Percentiles rank a stretch among this genome's conserved stretches.
Conservation (phyloP, 306 rosid genomes). For the Ormosia semicastrata region DNA sequence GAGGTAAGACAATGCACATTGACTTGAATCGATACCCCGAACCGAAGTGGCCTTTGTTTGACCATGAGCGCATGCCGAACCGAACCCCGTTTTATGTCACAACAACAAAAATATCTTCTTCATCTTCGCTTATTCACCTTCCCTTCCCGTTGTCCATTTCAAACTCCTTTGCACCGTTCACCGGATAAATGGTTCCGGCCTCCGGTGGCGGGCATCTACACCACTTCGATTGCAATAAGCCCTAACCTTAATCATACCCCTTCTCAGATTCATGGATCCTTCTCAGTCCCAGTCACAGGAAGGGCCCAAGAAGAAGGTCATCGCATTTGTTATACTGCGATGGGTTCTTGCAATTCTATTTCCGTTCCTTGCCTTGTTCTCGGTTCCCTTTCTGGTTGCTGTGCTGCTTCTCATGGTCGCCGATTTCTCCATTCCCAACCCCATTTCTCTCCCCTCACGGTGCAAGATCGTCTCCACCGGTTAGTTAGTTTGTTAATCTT, state of each 20-base stretch:
- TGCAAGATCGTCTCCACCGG: constrained; percentile 90
- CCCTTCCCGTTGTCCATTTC: not conserved
- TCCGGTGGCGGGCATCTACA: constrained; percentile 66
- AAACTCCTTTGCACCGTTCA: constrained; percentile 50
- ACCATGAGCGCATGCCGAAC: not conserved
- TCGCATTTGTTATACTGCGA: constrained; percentile 39
- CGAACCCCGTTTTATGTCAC: not conserved
- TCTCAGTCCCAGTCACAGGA: constrained; percentile 40
- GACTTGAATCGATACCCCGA: not conserved
- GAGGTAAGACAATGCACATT: not conserved
- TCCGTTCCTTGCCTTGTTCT: constrained; percentile 44
- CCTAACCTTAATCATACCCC: not conserved
- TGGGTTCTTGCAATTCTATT: constrained; percentile 45
- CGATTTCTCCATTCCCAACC: constrained; percentile 52
- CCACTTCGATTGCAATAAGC: not conserved
- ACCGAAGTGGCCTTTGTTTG: not conserved
- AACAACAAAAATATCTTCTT: not conserved
- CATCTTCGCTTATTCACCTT: too few species aligned
- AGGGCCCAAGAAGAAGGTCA: constrained; percentile 23
- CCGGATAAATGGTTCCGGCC: constrained; percentile 75
- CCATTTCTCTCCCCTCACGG: constrained; percentile 72
- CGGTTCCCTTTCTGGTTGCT: constrained; percentile 46
- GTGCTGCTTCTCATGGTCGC: constrained; percentile 42
- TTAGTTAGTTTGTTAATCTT: constrained; percentile 21
- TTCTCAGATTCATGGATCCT: constrained; percentile 55